Evolutionary conservation across 164 flowering plant species (phyloP), one percentile per base, ranked within the genome.

Genomic region (Euptelea pleiosperma): DNA sequence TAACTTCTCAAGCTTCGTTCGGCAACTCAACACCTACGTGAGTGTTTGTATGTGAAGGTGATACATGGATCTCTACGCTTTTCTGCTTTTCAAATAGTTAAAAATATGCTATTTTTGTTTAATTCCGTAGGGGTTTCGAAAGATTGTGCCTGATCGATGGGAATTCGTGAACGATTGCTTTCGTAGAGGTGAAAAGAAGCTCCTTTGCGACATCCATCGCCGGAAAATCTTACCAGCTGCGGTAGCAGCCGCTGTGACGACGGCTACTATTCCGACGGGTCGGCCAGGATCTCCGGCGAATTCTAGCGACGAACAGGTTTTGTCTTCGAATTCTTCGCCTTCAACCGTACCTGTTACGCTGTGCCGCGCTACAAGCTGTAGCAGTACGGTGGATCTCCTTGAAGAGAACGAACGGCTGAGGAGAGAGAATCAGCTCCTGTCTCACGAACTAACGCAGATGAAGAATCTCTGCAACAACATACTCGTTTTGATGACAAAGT

Each of bases 331-430:
- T 37, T 73, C 84, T 6, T 63, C 81, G 4, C 81, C 81, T 10
- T 58, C 76, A 3, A 30, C 68, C 21, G 43, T 56, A 7, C 30
- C 48, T 1, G 19, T 52, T 40, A 29, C 57, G 29, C 11, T 28
- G 8, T 50, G 62, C 41, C 37, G 66, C 0, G 52, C 43, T 11
- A 56, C 40, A 1, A 68, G 67, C 30, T 46, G 42, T 40, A 61
- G 53, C 3, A 66, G 61, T 18, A 71, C 67, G 4, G 70, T 74
- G 3, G 87, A 87, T 65, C 69, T 91, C 8, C 19, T 82, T 0
- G 91, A 85, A 37, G 96, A 92, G 64, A 91, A 92, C 77, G 89
- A 89, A 58, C 63, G 84, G 40, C 54, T 92, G 58, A 76, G 81
- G 64, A 83, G 57, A 52, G 87, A 89, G 75, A 91, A 92, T 66